Evolutionary conservation across 495 filamentous ascomycete genomes (phyloP), one percentile per base, ranked within the genome.

Genomic region (Neurospora intermedia): DNA sequence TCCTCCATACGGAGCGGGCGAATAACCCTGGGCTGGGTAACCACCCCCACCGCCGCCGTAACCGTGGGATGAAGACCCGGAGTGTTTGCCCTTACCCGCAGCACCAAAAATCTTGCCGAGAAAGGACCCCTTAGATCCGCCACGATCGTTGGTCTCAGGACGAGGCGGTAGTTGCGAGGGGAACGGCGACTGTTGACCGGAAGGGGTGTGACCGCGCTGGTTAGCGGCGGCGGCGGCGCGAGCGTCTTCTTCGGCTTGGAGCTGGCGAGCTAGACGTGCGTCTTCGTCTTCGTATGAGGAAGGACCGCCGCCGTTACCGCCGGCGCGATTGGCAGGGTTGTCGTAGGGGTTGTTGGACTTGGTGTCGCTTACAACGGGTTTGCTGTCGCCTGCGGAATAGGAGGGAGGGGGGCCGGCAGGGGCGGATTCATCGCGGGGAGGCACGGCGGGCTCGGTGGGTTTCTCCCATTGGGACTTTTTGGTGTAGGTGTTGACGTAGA

Each of bases 391-490:
- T 3, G 83, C 79, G 6, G 84, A 78, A 82, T 96, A 94, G 69
- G 87, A 84, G 4, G 93, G 92, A 6, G 92, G 93, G 0, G 88
- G 84, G 31, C 83, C 88, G 15, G 84, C 75, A 5, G 88, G 84
- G 46, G 77, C 80, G 73, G 81, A 78, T 42, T 73, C 77, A 69
- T 77, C 75, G 40, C 84, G 80, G 31, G 84, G 85, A 6, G 75
- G 74, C n/a, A 85, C 83, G 72, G 88, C 84, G 20, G 91, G 88
- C 70, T 84, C 82, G 46, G 88, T 90, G 38, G 94, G 94, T 69
- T 84, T 87, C 4, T 96, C 92, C 93, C 94, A 97, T 87, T 93
- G 91, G 6, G 94, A 96, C 76, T 89, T 87, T 76, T 93, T 94
- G 75, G 93, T 97, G 79, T 89, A 89, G 73, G 90, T 89, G 82